Evolutionary conservation across 176 grass and related monocot genomes (phyloP).

Genomic region (Aegilops speltoides): DNA sequence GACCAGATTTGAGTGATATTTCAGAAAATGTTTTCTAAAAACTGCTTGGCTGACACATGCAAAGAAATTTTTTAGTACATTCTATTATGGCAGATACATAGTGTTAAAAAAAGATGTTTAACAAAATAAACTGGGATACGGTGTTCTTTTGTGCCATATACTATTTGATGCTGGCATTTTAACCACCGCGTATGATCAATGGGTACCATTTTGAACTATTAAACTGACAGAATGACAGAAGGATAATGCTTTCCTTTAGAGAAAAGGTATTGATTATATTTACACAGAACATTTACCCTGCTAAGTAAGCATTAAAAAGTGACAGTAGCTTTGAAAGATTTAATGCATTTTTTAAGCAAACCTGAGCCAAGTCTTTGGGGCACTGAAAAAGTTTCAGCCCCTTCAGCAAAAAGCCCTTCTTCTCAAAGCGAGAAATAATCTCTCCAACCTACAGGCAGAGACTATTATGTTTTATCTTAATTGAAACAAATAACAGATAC

Average conservation of each 20-base stretch:
- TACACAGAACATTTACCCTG: neutral
- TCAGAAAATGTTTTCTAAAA: neutral
- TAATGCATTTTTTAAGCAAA: slow-evolving; percentile 40
- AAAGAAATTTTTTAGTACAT: neutral
- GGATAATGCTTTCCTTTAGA: slow-evolving; percentile 8
- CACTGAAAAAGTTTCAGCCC: slow-evolving; percentile 91
- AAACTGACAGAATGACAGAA: neutral
- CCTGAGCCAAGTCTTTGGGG: slow-evolving; percentile 93
- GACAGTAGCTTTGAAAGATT: neutral
- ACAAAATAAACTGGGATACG: neutral
- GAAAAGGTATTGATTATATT: neutral
- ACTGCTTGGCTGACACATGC: neutral
- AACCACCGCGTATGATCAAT: neutral
- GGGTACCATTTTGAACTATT: neutral
- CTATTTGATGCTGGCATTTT: neutral
- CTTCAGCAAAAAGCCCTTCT: slow-evolving; percentile 96
- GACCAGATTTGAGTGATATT: neutral
- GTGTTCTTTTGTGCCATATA: slow-evolving; percentile 11
- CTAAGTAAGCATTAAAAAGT: neutral
- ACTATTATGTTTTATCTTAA: slow-evolving; percentile 14
- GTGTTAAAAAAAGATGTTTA: neutral
- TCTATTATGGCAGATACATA: neutral
- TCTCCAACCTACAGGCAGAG: slow-evolving; percentile 74
- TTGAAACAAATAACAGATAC: slow-evolving; percentile 25
- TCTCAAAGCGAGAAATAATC: slow-evolving; percentile 95